These are phyloP conservation scores for Ustilago sp. DNA, from an alignment of 1,284 basidiomycete genomes.

Conservation along the genomic window DNA sequence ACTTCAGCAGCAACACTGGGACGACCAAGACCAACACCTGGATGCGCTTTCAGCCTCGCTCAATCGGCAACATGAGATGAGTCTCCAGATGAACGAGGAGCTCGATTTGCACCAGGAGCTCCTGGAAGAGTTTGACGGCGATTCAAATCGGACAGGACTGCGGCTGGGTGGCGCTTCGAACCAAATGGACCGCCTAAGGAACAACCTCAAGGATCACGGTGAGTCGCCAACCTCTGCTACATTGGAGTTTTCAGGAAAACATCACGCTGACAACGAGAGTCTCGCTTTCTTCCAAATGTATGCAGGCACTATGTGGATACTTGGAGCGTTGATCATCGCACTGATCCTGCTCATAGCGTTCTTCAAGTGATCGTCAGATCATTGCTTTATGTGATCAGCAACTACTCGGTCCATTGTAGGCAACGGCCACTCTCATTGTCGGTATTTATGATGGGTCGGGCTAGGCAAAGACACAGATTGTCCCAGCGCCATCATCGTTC, in stretches of 20 bases:
- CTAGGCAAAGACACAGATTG: too few species aligned
- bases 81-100: constrained; percentile 68
- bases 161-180: constrained; percentile 56
- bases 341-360: constrained; percentile 62
- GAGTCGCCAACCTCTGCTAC: constrained; percentile 18
- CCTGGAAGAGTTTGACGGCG: constrained; percentile 56
- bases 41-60: constrained; percentile 61
- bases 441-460: too few species aligned
- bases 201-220: constrained; percentile 63
- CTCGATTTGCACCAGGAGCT: constrained; percentile 64
- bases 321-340: constrained; percentile 57
- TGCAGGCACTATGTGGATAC: constrained; percentile 54
- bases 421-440: too few species aligned
- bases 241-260: too few species aligned
- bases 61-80: constrained; percentile 62
- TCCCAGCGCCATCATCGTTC: not conserved
- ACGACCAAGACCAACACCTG: constrained; percentile 61
- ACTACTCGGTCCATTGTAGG: not conserved
- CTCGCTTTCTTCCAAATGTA: not conserved
- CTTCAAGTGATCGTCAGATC: constrained; percentile 43
- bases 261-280: not conserved
- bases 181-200: constrained; percentile 56
- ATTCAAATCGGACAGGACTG: constrained; percentile 57
- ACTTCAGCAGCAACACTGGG: constrained; percentile 50
- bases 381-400: not conserved